Percentiles rank a stretch among this genome's conserved stretches.
Evolutionary conservation across 2,329 filamentous ascomycete genomes (phyloP).

Genomic region (Colletotrichum tropicicola): DNA sequence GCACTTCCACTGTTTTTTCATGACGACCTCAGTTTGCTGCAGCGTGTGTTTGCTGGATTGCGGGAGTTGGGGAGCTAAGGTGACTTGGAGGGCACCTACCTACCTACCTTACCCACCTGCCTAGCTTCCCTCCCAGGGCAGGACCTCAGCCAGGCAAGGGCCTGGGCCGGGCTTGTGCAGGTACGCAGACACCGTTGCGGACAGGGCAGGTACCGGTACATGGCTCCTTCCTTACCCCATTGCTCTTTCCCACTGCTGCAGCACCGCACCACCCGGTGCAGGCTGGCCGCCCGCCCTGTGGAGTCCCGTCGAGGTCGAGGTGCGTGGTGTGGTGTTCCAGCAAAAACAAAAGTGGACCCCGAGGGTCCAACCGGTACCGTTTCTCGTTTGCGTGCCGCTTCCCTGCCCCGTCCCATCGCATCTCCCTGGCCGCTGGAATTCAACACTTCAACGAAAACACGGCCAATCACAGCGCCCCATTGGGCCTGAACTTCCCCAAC

Average conservation of each 20-base stretch:
- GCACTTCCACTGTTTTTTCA: too few relatives aligned
- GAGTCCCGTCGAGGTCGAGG: too few relatives aligned
- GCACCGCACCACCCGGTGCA: too few relatives aligned
- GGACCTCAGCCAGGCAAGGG: neutral
- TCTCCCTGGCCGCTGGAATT: slow-evolving; percentile 30
- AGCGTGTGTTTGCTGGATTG: too few relatives aligned
- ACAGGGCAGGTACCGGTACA: slow-evolving; percentile 16
- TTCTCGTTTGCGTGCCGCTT: slow-evolving; percentile 15
- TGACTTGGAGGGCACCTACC: too few relatives aligned
- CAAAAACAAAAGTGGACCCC: slow-evolving; percentile 21
- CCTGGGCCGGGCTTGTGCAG: slow-evolving; percentile 16
- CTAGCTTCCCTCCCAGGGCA: too few relatives aligned
- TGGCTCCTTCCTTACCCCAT: neutral
- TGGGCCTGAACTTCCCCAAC: slow-evolving; percentile 39
- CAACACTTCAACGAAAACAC: slow-evolving; percentile 39
- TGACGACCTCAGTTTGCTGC: too few relatives aligned
- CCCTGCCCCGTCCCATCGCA: slow-evolving; percentile 22
- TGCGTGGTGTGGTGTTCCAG: too few relatives aligned
- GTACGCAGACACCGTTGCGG: slow-evolving; percentile 7
- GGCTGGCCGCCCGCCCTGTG: neutral
- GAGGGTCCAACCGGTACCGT: slow-evolving; percentile 22
- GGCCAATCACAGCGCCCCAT: slow-evolving; percentile 15
- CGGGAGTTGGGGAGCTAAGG: too few relatives aligned
- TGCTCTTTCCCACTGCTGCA: too few relatives aligned
- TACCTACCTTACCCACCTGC: too few relatives aligned